phyloP scores from a whole-genome alignment of 306 rosid species.

The Canavalia ensiformis region DNA sequence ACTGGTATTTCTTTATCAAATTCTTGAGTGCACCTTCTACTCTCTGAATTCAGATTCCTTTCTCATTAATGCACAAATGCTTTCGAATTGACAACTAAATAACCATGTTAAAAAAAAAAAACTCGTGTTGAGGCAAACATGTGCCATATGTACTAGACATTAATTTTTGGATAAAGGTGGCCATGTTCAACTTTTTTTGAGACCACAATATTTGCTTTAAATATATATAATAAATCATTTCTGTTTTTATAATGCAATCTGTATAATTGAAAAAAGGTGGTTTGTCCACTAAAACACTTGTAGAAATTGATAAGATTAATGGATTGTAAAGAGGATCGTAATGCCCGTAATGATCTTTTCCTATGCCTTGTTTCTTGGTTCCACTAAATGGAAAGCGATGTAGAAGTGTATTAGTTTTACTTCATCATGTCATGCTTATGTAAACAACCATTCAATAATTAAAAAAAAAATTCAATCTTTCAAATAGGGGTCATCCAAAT shows the following conservation, averaged over 20 bases:
- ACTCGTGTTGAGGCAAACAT: conserved; percentile 1
- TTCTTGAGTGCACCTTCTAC: background rate
- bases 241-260: background rate
- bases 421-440: conserved; percentile 22
- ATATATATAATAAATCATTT: background rate
- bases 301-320: background rate
- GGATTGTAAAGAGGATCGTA: background rate
- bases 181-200: background rate
- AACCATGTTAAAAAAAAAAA: conserved; percentile 14
- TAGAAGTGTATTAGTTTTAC: background rate
- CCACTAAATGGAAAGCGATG: background rate
- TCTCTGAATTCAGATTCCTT: background rate
- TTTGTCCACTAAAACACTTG: conserved; percentile 13
- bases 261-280: background rate
- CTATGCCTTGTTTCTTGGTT: background rate
- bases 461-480: background rate
- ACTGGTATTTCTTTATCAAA: background rate
- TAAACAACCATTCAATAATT: conserved; percentile 5
- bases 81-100: conserved; percentile 27
- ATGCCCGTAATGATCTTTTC: conserved; percentile 20
- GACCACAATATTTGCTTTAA: background rate
- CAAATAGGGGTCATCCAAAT: background rate
- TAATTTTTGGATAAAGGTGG: background rate
- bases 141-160: background rate
- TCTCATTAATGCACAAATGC: background rate